Evolutionary conservation across 73 alveolate genomes (phyloP).

Genomic region (Paramecium pentaurelia): DNA sequence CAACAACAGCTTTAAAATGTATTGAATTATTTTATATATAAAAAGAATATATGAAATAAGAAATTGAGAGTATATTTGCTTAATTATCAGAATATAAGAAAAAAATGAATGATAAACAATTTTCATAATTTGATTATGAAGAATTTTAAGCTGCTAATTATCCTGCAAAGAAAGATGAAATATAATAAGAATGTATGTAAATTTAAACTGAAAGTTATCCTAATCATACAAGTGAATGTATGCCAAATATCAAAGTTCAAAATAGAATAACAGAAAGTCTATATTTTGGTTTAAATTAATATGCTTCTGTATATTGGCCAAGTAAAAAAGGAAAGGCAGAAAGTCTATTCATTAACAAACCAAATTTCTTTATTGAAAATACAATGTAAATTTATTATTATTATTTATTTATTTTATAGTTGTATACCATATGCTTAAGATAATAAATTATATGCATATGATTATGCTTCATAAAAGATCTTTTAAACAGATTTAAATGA

Average conservation of each 20-base stretch:
- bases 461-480: neutral
- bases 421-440: neutral
- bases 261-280: neutral
- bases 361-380: neutral
- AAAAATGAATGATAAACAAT: neutral
- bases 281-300: neutral
- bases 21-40: neutral
- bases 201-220: neutral
- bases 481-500: neutral
- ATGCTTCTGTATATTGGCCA: conserved; percentile 3
- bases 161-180: neutral
- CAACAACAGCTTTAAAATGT: neutral
- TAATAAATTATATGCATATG: neutral
- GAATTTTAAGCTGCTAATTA: neutral
- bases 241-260: conserved; percentile 7
- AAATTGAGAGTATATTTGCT: neutral
- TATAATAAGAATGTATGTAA: neutral
- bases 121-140: neutral
- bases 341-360: neutral
- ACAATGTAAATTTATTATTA: neutral
- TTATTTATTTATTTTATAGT: neutral
- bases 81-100: conserved; percentile 6
- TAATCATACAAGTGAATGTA: neutral
- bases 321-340: neutral
- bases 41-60: neutral